Evolutionary conservation across 768 basidiomycete species (phyloP), one percentile per base, ranked within the genome.

Genomic region (Pulveroboletus ravenelii): DNA sequence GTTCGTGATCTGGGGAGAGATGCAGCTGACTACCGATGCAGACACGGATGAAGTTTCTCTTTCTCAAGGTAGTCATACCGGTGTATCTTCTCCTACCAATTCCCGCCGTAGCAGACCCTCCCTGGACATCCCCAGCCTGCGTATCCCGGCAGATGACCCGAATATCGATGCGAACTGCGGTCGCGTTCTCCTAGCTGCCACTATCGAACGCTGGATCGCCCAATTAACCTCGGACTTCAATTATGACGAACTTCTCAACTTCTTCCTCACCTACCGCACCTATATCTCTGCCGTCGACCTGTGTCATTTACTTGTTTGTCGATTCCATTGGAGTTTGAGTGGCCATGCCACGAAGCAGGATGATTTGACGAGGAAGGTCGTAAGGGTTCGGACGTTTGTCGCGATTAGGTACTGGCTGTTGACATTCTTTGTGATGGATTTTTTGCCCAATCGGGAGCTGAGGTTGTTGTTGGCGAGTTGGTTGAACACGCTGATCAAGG

Each of bases 141-240:
- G 54, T 31, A 52, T 63, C 34, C 55, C 59, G 1, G 37, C 53
- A 15, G 64, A 59, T 32, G 47, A 61, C 68, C 31, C 70, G 36
- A 71, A 61, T 25, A 67, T 62, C 54, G 68, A 63, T 47, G 12
- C 45, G 5, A 41, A 54, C 27, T 14, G 15, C n/a, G 50, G 34
- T 39, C 69, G 62, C 55, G 73, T 89, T 23, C 73, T 95, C n/a
- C 72, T 94, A 13, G 93, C 90, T 0, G 92, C 92, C 5, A 93
- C 90, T 3, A 90, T 94, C 60, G 93, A 94, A 65, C 84, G 93
- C 0, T 92, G 90, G 89, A 85, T 96, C 48, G 91, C 89, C 1
- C 90, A 95, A 61, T 72, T 95, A 43, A 94, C 93, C 29, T 87
- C 85, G 59, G 84, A 88, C 59, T 73, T 93, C 60, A 83, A 88